Conservation (phyloP, 2,329 filamentous ascomycete species). For the Apiospora hydei region DNA sequence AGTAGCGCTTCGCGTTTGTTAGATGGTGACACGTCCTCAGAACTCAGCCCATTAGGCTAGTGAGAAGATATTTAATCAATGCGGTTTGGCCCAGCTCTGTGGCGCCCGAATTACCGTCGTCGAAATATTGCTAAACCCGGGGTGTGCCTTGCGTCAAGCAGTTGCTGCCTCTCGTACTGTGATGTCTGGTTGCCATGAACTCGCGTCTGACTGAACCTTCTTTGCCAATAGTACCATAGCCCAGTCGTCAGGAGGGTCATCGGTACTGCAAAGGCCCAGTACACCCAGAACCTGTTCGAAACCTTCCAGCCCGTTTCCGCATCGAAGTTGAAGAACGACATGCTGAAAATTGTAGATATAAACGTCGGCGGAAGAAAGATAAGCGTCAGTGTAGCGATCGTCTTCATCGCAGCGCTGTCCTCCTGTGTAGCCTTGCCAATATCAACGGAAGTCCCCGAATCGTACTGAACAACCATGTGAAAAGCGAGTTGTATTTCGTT, state of each 20-base stretch:
- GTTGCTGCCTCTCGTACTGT: background rate
- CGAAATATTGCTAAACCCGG: background rate
- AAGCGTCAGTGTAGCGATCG: conserved; percentile 56
- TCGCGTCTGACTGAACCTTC: background rate
- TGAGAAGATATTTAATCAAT: too few species aligned
- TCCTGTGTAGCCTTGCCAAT: conserved; percentile 48
- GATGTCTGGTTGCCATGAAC: background rate
- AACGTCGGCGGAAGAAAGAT: conserved; percentile 60
- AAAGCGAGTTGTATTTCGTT: conserved; percentile 63
- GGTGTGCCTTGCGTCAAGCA: background rate
- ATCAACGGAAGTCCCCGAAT: conserved; percentile 46
- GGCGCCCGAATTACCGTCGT: too few species aligned
- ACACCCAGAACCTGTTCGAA: conserved; percentile 42
- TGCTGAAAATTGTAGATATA: conserved; percentile 55
- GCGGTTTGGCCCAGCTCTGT: too few species aligned
- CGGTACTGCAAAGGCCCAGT: conserved; percentile 40
- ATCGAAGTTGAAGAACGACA: conserved; percentile 49
- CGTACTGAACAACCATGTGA: conserved; percentile 52
- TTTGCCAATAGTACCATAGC: background rate
- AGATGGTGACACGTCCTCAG: too few species aligned
- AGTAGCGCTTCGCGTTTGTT: too few species aligned
- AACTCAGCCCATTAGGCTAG: too few species aligned
- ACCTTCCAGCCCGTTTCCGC: conserved; percentile 33
- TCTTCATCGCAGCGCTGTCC: conserved; percentile 60
- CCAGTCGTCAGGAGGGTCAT: conserved; percentile 28